These are phyloP conservation scores for Aristolochia fimbriata DNA, from an alignment of 164 flowering plant species.

Conservation along the genomic window DNA sequence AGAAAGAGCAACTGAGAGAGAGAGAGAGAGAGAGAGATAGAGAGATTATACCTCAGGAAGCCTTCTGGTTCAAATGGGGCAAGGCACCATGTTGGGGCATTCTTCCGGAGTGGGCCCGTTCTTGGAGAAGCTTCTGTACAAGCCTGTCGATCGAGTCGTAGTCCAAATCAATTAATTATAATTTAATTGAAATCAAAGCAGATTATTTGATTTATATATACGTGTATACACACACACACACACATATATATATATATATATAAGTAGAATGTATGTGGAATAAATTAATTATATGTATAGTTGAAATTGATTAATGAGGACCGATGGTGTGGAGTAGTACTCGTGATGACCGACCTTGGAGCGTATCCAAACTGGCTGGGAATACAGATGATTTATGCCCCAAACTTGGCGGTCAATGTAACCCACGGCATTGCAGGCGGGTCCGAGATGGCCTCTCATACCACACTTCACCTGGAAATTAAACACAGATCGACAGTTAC, in stretches of 20 bases:
- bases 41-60: constrained; percentile 37
- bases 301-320: background rate
- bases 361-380: constrained; percentile 49
- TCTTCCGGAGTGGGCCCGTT: constrained; percentile 38
- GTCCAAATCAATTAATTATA: too few species aligned
- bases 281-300: background rate
- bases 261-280: too few species aligned
- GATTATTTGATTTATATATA: too few species aligned
- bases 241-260: too few species aligned
- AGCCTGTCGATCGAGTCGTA: constrained; percentile 22
- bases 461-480: constrained; percentile 66
- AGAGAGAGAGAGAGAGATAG: too few species aligned
- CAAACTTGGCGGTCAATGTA: constrained; percentile 65
- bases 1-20: too few species aligned
- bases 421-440: constrained; percentile 82
- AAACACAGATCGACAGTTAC: too few species aligned
- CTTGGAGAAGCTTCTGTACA: constrained; percentile 47
- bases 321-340: background rate
- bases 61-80: constrained; percentile 87
- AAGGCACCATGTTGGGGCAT: constrained; percentile 61
- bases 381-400: constrained; percentile 70
- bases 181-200: background rate
- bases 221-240: too few species aligned
- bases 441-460: constrained; percentile 75
- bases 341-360: constrained; percentile 37